A percentile compares a stretch with the other conserved stretches of the same genome.
These are phyloP conservation scores for Neonectria coccinea DNA, from an alignment of 2,329 filamentous ascomycete species.

Conservation along the genomic window DNA sequence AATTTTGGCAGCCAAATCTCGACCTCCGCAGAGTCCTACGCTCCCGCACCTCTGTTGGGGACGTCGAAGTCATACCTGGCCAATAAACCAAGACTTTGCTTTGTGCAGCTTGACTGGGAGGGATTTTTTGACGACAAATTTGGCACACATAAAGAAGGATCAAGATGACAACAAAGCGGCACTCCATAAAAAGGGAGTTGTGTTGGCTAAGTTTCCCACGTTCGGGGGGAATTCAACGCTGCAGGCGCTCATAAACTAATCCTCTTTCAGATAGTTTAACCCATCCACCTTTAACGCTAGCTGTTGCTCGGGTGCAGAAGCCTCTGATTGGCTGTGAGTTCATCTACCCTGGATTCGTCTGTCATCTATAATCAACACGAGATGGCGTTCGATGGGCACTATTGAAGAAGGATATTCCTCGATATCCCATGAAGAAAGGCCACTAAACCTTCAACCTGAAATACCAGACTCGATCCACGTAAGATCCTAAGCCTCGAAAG, in stretches of 20 bases:
- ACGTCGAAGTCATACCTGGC: slow-evolving; percentile 17
- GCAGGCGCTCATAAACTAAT: slow-evolving; percentile 28
- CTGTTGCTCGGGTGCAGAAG: slow-evolving; percentile 39
- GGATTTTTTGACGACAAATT: too few relatives aligned
- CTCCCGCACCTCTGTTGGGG: not conserved
- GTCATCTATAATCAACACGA: not conserved
- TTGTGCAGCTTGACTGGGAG: not conserved
- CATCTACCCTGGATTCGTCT: not conserved
- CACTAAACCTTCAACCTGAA: too few relatives aligned
- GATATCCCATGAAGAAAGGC: not conserved
- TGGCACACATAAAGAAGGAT: too few relatives aligned
- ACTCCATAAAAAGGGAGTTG: too few relatives aligned
- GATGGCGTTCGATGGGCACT: slow-evolving; percentile 3
- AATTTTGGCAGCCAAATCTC: slow-evolving; percentile 62
- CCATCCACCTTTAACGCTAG: slow-evolving; percentile 36
- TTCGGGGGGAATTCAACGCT: too few relatives aligned
- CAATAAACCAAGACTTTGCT: not conserved
- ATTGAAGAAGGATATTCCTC: slow-evolving; percentile 9
- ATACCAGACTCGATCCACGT: not conserved
- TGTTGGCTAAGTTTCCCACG: too few relatives aligned
- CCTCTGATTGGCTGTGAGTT: slow-evolving; percentile 44
- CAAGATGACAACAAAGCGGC: too few relatives aligned
- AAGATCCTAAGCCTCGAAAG: not conserved
- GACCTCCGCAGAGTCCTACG: slow-evolving; percentile 48
- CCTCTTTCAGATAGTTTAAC: slow-evolving; percentile 23